phyloP scores from a whole-genome alignment of 192 early-diverging fungal genomes.

The Coemansia sp. region DNA sequence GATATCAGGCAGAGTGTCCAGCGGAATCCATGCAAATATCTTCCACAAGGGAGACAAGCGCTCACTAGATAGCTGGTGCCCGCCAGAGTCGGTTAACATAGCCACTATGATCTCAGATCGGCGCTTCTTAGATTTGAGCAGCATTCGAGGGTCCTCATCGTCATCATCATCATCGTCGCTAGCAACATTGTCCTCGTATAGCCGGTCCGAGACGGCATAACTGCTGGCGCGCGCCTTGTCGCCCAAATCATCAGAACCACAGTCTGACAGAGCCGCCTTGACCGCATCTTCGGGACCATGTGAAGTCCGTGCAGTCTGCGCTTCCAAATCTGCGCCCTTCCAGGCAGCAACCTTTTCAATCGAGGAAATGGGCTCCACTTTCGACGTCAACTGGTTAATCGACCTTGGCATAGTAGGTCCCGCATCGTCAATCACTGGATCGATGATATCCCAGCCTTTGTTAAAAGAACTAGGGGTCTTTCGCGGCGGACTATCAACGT shows the following conservation, averaged over 20 bases:
- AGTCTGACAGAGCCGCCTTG: not conserved
- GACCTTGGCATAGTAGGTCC: slow-evolving; percentile 37
- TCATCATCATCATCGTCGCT: slow-evolving; percentile 26
- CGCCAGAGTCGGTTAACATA: slow-evolving; percentile 17
- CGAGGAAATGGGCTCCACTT: not conserved
- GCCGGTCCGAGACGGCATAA: not conserved
- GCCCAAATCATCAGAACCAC: not conserved
- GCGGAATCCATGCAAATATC: slow-evolving; percentile 36
- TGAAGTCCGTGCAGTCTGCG: not conserved
- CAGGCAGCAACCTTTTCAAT: slow-evolving; percentile 35
- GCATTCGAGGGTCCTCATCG: slow-evolving; percentile 3
- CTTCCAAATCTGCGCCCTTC: not conserved
- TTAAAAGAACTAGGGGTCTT: not conserved
- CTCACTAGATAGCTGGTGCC: slow-evolving; percentile 14
- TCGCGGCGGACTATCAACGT: not conserved
- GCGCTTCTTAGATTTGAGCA: slow-evolving; percentile 16
- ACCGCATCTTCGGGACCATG: slow-evolving; percentile 1
- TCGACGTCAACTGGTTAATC: slow-evolving; percentile 21
- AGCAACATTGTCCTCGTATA: not conserved
- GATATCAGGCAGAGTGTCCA: slow-evolving; percentile 19
- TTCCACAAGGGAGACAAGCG: slow-evolving; percentile 34
- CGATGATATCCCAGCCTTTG: not conserved
- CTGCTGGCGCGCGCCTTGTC: not conserved
- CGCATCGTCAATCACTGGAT: not conserved
- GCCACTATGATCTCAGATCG: slow-evolving; percentile 4